These are phyloP conservation scores for Fonsecaea nubica DNA, from an alignment of 2,329 filamentous ascomycete genomes.

Conservation along the genomic window DNA sequence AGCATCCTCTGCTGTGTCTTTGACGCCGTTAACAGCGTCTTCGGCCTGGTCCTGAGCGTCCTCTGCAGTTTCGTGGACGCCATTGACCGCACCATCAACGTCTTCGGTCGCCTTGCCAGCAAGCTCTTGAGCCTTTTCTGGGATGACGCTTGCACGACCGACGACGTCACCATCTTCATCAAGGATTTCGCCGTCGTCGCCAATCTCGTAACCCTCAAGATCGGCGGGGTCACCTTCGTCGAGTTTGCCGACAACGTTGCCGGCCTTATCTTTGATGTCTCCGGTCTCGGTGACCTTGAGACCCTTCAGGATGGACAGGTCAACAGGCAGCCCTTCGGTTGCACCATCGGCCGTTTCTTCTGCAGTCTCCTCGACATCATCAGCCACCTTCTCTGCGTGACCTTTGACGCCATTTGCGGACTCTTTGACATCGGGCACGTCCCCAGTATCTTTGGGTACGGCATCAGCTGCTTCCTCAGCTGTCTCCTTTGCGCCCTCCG, in stretches of 20 bases:
- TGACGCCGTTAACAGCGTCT: conserved; percentile 40
- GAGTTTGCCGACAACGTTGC: conserved; percentile 48
- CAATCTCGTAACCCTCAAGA: conserved; percentile 50
- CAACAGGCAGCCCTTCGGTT: conserved; percentile 41
- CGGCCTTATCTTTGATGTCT: conserved; percentile 47
- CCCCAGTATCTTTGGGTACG: conserved; percentile 22
- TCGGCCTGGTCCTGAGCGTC: conserved; percentile 25
- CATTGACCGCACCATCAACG: conserved; percentile 42
- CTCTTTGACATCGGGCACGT: conserved; percentile 45
- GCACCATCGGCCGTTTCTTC: conserved; percentile 32
- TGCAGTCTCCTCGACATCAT: conserved; percentile 30
- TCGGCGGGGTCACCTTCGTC: conserved; percentile 52
- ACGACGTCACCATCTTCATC: conserved; percentile 46
- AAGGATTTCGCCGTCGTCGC: conserved; percentile 45
- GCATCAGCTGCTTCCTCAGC: conserved; percentile 33
- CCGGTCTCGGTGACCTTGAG: conserved; percentile 49
- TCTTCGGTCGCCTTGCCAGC: conserved; percentile 40
- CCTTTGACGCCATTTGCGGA: conserved; percentile 63
- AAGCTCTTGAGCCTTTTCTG: conserved; percentile 35
- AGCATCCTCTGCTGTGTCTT: conserved; percentile 48
- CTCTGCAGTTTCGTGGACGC: conserved; percentile 45
- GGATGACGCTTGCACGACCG: conserved; percentile 46
- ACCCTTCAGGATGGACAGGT: conserved; percentile 49
- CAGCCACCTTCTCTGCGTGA: conserved; percentile 35
- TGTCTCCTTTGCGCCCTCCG: conserved; percentile 25